Conservation (phyloP, 2,329 filamentous ascomycete species). For the Neofusicoccum sp. region DNA sequence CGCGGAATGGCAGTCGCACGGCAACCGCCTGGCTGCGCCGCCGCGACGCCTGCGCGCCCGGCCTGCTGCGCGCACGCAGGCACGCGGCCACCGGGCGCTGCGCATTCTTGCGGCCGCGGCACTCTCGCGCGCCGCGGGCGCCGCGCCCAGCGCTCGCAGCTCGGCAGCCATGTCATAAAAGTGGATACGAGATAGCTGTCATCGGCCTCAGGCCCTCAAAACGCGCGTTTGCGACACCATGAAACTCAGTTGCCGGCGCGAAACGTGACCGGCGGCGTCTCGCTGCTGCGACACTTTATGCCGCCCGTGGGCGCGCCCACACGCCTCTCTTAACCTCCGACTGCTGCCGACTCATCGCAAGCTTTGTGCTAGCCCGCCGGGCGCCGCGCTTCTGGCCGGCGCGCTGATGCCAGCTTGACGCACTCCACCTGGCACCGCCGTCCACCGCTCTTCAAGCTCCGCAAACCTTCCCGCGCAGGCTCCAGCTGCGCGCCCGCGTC, state of each 20-base stretch:
- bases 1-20: not conserved
- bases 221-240: slow-evolving; percentile 15
- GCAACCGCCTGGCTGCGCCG: not conserved
- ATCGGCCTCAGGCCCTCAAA: slow-evolving; percentile 14
- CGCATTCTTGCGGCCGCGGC: not conserved
- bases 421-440: not conserved
- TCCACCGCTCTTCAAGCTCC: slow-evolving; percentile 6
- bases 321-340: not conserved
- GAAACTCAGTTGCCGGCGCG: slow-evolving; percentile 5
- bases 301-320: not conserved
- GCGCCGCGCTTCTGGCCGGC: slow-evolving; percentile 2
- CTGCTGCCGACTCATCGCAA: slow-evolving; percentile 6
- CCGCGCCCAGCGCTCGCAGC: slow-evolving; percentile 9
- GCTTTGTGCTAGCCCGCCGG: not conserved
- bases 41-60: not conserved
- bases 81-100: not conserved
- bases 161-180: slow-evolving; percentile 17
- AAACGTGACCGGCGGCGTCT: slow-evolving; percentile 5
- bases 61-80: not conserved
- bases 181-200: slow-evolving; percentile 13
- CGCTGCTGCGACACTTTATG: slow-evolving; percentile 7
- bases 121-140: not conserved
- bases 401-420: slow-evolving; percentile 12
- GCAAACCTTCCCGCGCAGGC: not conserved
- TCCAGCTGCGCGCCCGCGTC: not conserved